Percentiles rank a stretch among this genome's conserved stretches.
Conservation (phyloP, 1,139 yeast species). For the Protomyces arabidopsidicola region DNA sequence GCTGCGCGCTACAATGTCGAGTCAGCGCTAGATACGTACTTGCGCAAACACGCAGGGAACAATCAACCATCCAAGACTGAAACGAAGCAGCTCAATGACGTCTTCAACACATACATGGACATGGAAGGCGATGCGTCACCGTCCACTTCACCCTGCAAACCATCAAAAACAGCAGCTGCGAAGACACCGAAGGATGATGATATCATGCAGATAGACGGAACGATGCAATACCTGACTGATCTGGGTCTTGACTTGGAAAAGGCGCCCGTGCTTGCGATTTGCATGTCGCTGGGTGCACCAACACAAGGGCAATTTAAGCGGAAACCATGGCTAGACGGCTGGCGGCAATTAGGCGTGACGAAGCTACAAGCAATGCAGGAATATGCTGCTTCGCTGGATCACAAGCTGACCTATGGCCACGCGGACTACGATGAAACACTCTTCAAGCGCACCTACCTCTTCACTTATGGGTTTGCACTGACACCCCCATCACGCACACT, state of each 20-base stretch:
- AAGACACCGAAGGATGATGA: slow-evolving; percentile 1
- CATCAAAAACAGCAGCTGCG: background rate
- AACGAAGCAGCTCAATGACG: slow-evolving; percentile 4
- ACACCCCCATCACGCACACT: slow-evolving; percentile 40
- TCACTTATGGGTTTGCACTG: slow-evolving; percentile 62
- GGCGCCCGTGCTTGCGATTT: slow-evolving; percentile 61
- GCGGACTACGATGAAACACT: slow-evolving; percentile 41
- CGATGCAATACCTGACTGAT: slow-evolving; percentile 61
- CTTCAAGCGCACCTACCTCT: slow-evolving; percentile 59
- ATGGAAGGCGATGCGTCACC: background rate
- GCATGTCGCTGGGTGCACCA: slow-evolving; percentile 63
- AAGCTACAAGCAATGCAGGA: slow-evolving; percentile 51
- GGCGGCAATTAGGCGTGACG: slow-evolving; percentile 46
- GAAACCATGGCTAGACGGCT: slow-evolving; percentile 51
- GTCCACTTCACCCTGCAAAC: background rate
- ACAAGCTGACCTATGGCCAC: slow-evolving; percentile 36
- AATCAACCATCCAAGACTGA: background rate
- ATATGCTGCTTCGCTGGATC: slow-evolving; percentile 44
- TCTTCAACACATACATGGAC: slow-evolving; percentile 7
- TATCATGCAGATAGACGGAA: slow-evolving; percentile 65
- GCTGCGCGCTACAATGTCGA: slow-evolving; percentile 20
- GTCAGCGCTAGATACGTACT: slow-evolving; percentile 9
- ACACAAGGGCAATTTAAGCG: slow-evolving; percentile 57
- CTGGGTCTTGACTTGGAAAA: slow-evolving; percentile 71
- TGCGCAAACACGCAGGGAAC: slow-evolving; percentile 11